Evolutionary conservation across 139 green algal genomes (phyloP).

Genomic region (Yamagishiella unicocca): DNA sequence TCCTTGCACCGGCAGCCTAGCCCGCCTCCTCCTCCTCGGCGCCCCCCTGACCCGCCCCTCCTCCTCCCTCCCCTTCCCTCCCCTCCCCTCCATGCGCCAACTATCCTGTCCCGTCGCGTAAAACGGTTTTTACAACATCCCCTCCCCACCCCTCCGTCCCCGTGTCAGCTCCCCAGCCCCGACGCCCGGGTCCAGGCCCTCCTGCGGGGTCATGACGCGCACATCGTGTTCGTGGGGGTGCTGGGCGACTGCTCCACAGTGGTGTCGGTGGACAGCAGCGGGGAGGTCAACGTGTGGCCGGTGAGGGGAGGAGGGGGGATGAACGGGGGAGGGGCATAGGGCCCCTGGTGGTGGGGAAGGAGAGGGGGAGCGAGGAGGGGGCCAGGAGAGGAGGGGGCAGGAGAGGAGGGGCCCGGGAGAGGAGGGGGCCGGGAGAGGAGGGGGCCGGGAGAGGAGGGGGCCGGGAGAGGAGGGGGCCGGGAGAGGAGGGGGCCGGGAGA

Average conservation of each 20-base stretch:
- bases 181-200: constrained; percentile 50
- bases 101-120: too few relatives aligned
- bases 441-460: neutral
- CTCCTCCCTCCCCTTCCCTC: too few relatives aligned
- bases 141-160: neutral
- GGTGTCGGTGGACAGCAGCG: constrained; percentile 52
- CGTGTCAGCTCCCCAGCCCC: neutral
- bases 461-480: neutral
- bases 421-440: neutral
- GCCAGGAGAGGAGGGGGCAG: neutral
- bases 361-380: neutral
- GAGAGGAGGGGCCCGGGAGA: neutral
- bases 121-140: too few relatives aligned
- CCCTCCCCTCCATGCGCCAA: too few relatives aligned
- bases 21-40: too few relatives aligned
- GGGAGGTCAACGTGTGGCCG: constrained; percentile 54
- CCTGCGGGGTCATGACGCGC: constrained; percentile 55
- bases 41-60: too few relatives aligned
- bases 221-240: constrained; percentile 62
- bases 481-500: neutral
- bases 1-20: too few relatives aligned
- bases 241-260: constrained; percentile 56
- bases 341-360: too few relatives aligned
- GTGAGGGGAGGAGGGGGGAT: neutral
- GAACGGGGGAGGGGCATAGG: neutral